Percentiles rank a stretch among this genome's conserved stretches.
These are phyloP conservation scores for Globisporangium orthogonon DNA, from an alignment of 352 stramenopile genomes.

Conservation along the genomic window DNA sequence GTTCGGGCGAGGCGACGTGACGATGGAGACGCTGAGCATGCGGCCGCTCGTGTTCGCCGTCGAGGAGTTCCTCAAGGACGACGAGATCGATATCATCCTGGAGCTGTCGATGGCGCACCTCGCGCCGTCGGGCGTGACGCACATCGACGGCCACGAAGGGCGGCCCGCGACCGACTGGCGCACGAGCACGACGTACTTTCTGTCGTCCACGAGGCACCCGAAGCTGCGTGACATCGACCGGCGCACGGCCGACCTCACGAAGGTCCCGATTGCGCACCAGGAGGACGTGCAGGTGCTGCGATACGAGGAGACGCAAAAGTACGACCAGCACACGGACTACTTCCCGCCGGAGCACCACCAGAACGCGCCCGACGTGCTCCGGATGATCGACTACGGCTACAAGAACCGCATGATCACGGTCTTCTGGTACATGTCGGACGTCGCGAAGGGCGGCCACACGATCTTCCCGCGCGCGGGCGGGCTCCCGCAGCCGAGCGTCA, in stretches of 20 bases:
- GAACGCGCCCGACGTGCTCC: conserved; percentile 33
- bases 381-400: conserved; percentile 53
- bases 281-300: conserved; percentile 67
- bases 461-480: conserved; percentile 62
- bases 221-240: conserved; percentile 49
- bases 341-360: conserved; percentile 36
- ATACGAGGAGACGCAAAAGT: conserved; percentile 68
- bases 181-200: conserved; percentile 73
- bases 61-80: conserved; percentile 66
- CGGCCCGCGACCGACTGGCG: conserved; percentile 61
- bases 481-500: conserved; percentile 28
- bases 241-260: conserved; percentile 54
- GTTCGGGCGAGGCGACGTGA: conserved; percentile 33
- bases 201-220: conserved; percentile 38
- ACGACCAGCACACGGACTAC: conserved; percentile 72
- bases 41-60: conserved; percentile 62
- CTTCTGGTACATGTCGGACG: conserved; percentile 86
- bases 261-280: conserved; percentile 50
- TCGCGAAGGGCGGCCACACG: conserved; percentile 59
- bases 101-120: conserved; percentile 62
- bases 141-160: conserved; percentile 59
- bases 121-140: conserved; percentile 48
- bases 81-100: conserved; percentile 72
- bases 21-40: conserved; percentile 59
- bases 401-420: conserved; percentile 86